Conservation (phyloP, 129 eudicot genomes). For the Arctium lappa region DNA sequence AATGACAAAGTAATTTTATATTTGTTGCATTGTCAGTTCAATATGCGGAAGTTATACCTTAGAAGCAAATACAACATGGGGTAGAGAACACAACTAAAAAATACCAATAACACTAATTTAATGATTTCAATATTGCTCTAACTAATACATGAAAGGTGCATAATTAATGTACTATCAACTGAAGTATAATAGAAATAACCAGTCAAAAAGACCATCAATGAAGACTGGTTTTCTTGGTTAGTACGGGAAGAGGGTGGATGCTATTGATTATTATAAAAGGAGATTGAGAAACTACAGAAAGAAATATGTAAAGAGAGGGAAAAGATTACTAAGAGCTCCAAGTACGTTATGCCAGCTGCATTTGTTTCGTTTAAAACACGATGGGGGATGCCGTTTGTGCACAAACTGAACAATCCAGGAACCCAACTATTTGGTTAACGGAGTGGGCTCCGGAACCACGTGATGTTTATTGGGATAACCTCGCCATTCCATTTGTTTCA, state of each 20-base stretch:
- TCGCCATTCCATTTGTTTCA: conserved; percentile 76
- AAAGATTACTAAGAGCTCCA: too few species aligned
- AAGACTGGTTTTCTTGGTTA: conserved; percentile 75
- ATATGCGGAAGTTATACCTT: too few species aligned
- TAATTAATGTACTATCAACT: conserved; percentile 81
- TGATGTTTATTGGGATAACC: conserved; percentile 81
- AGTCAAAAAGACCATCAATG: conserved; percentile 44
- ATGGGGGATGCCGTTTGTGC: too few species aligned
- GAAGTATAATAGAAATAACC: conserved; percentile 51
- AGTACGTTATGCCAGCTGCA: too few species aligned
- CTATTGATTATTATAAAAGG: conserved; percentile 55
- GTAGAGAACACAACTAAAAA: too few species aligned
- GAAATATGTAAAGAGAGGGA: conserved; percentile 59
- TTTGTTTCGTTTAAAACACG: too few species aligned
- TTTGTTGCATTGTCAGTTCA: too few species aligned
- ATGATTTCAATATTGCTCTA: too few species aligned
- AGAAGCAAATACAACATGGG: too few species aligned
- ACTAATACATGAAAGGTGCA: too few species aligned
- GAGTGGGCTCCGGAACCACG: conserved; percentile 98
- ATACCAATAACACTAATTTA: too few species aligned
- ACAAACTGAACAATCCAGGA: conserved; percentile 80
- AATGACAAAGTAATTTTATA: too few species aligned
- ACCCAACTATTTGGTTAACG: conserved; percentile 82
- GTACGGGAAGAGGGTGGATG: conserved; percentile 64
- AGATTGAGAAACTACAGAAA: conserved; percentile 41